phyloP scores from a whole-genome alignment of 2,329 filamentous ascomycete genomes.

The Leptographium procerum region DNA sequence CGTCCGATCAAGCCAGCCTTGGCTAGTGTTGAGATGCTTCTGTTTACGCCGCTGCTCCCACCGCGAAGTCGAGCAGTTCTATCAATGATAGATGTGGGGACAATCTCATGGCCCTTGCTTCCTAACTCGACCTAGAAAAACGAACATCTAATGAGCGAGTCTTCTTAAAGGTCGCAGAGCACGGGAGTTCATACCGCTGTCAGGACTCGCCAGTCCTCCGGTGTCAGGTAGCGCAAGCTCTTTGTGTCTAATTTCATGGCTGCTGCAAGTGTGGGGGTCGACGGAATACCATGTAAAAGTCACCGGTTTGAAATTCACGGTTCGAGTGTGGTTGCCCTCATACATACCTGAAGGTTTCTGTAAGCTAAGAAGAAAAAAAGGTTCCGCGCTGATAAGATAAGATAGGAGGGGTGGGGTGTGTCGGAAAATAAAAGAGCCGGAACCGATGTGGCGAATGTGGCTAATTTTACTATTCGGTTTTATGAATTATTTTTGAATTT shows the following conservation, averaged over 20 bases:
- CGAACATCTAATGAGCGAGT: not conserved
- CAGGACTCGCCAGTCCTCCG: slow-evolving; percentile 92
- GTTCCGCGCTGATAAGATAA: slow-evolving; percentile 7
- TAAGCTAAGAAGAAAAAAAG: not conserved
- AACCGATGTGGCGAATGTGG: not conserved
- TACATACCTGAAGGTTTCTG: not conserved
- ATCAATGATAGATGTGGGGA: slow-evolving; percentile 80
- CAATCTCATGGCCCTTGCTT: slow-evolving; percentile 93
- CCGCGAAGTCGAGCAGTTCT: slow-evolving; percentile 73
- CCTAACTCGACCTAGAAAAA: slow-evolving; percentile 71
- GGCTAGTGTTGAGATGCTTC: slow-evolving; percentile 78
- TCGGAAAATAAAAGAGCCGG: slow-evolving; percentile 7
- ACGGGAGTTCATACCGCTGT: slow-evolving; percentile 56
- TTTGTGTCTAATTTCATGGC: slow-evolving; percentile 92
- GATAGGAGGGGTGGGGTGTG: not conserved
- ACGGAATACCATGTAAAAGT: not conserved
- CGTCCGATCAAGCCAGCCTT: slow-evolving; percentile 86
- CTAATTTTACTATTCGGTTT: not conserved
- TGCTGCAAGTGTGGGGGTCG: slow-evolving; percentile 3
- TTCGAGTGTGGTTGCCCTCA: not conserved
- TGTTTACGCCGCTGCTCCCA: slow-evolving; percentile 68
- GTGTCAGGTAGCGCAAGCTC: slow-evolving; percentile 79
- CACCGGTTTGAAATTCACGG: not conserved
- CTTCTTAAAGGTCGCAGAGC: not conserved
- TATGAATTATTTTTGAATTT: slow-evolving; percentile 1